Evolutionary conservation across 2,329 filamentous ascomycete genomes (phyloP).

Genomic region (Verticillium longisporum): DNA sequence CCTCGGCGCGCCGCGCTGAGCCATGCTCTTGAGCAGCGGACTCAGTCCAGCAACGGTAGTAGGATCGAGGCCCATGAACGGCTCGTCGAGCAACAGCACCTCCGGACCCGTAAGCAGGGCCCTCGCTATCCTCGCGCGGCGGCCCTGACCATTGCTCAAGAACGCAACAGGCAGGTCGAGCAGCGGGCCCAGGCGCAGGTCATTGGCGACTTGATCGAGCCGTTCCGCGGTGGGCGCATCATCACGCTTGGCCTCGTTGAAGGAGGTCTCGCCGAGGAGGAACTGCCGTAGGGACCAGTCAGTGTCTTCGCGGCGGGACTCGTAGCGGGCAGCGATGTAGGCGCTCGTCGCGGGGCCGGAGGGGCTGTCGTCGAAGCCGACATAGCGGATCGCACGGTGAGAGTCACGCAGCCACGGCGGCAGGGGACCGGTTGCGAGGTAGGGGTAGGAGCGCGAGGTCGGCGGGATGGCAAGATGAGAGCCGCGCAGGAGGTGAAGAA

Average conservation of each 20-base stretch:
- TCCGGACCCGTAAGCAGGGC: constrained; percentile 74
- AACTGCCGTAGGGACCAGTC: constrained; percentile 83
- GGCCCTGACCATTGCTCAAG: constrained; percentile 87
- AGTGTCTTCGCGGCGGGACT: constrained; percentile 76
- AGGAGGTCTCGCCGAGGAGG: constrained; percentile 70
- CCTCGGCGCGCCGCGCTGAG: constrained; percentile 59
- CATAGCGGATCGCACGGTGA: constrained; percentile 70
- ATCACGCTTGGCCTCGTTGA: constrained; percentile 61
- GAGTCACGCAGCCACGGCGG: constrained; percentile 49
- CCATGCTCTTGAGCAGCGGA: constrained; percentile 60
- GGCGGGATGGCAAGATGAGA: constrained; percentile 71
- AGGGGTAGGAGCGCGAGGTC: constrained; percentile 69
- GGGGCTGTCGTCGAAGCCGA: constrained; percentile 78
- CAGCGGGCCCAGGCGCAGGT: constrained; percentile 63
- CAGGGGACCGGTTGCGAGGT: constrained; percentile 59
- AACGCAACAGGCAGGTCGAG: constrained; percentile 80
- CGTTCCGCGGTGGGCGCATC: constrained; percentile 40
- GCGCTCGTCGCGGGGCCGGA: constrained; percentile 59
- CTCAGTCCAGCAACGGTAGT: constrained; percentile 69
- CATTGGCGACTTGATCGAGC: constrained; percentile 57
- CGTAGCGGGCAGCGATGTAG: constrained; percentile 85
- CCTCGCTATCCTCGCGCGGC: constrained; percentile 80
- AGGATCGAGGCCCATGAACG: constrained; percentile 94
- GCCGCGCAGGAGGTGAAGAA: constrained; percentile 73
- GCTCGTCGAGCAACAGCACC: constrained; percentile 81